These are phyloP conservation scores for Talaromyces proteolyticus DNA, from an alignment of 495 filamentous ascomycete genomes.

Conservation along the genomic window DNA sequence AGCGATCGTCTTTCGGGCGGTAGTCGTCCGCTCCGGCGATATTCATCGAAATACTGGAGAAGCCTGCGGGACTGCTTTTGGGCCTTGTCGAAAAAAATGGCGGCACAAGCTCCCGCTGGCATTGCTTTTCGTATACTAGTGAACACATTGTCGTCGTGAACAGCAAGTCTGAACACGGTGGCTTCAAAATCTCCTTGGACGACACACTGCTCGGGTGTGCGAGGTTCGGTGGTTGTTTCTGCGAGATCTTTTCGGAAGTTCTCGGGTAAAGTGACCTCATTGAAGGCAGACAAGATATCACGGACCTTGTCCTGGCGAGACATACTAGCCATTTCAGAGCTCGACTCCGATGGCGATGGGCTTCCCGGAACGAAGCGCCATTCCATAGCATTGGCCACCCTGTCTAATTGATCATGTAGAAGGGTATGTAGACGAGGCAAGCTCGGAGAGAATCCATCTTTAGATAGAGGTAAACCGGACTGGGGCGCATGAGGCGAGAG, in stretches of 20 bases:
- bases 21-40: constrained; percentile 29
- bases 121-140: constrained; percentile 40
- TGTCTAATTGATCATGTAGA: constrained; percentile 28
- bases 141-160: constrained; percentile 40
- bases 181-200: constrained; percentile 44
- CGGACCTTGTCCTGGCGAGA: constrained; percentile 34
- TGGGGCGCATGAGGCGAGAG: constrained; percentile 20
- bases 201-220: constrained; percentile 37
- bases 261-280: constrained; percentile 31
- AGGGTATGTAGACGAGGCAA: constrained; percentile 31
- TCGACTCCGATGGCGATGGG: not conserved
- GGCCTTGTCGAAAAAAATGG: constrained; percentile 42
- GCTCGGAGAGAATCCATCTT: constrained; percentile 26
- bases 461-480: constrained; percentile 22
- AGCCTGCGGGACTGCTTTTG: constrained; percentile 29
- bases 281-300: constrained; percentile 48
- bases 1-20: constrained; percentile 17
- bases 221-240: constrained; percentile 13
- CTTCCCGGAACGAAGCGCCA: constrained; percentile 27
- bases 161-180: constrained; percentile 44
- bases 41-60: constrained; percentile 35
- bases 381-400: constrained; percentile 27
- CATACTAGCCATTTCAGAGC: constrained; percentile 23
- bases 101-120: constrained; percentile 38
- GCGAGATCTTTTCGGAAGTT: constrained; percentile 37